Evolutionary conservation across 2,329 filamentous ascomycete genomes (phyloP).

Genomic region (Albophoma yamanashiensis): DNA sequence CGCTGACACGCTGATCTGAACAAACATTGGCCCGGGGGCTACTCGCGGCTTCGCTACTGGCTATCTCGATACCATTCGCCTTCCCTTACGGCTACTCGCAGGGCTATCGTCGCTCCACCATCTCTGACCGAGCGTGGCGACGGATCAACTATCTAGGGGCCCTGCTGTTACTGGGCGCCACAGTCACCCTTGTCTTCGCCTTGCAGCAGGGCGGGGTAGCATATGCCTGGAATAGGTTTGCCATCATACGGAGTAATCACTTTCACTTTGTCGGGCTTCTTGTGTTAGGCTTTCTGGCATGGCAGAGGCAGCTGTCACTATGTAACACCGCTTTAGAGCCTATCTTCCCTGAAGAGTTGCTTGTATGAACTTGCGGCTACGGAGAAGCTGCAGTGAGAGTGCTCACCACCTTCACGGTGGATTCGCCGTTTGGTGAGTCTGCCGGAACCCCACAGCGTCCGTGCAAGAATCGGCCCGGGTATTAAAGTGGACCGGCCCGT

Average conservation of each 20-base stretch:
- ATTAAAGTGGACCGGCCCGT: too few relatives aligned
- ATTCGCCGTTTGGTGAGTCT: too few relatives aligned
- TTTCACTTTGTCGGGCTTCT: neutral
- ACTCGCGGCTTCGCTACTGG: neutral
- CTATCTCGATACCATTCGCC: neutral
- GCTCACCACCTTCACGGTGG: too few relatives aligned
- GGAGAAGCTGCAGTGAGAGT: too few relatives aligned
- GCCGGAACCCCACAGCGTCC: too few relatives aligned
- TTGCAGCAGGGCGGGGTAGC: neutral
- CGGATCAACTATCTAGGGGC: neutral
- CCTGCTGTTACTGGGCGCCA: neutral
- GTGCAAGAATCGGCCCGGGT: too few relatives aligned
- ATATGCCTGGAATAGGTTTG: neutral
- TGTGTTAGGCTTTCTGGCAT: neutral
- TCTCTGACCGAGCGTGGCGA: neutral
- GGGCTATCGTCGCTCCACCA: neutral
- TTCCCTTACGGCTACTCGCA: neutral
- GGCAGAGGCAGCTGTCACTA: neutral
- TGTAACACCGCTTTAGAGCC: neutral
- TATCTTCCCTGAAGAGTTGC: neutral
- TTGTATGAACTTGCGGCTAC: too few relatives aligned
- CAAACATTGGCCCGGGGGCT: neutral
- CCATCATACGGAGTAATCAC: neutral
- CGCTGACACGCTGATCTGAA: neutral
- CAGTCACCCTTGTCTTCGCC: neutral